Base-by-base conservation (phyloP, 805 yeast species). In the Kluyveromyces nonfermentans region DNA sequence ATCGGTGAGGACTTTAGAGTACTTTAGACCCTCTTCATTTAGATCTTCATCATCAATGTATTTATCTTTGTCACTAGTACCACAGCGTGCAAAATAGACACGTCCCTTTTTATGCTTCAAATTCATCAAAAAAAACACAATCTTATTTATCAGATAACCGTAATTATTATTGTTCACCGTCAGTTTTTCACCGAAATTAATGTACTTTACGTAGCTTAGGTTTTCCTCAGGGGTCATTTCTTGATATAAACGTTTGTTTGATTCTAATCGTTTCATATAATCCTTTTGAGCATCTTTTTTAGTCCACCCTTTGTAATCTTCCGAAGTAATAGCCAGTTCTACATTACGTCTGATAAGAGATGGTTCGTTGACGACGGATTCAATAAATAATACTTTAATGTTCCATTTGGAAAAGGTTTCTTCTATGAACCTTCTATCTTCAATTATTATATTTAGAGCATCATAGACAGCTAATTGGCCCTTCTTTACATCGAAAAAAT, bases 381-480 rank as follows among this genome's bases (percentile, higher is more conserved):
- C 99, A 46, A 93, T 87, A 62, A 89, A 93, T 43, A 93, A 63
- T 21, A 83, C 82, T 61, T 84, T 89, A 46, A 89, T 80, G 50
- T 78, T 77, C 47, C 74, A 68, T 36, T 68, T 65, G 7, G 69
- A 65, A 53, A 90, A 78, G 46, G 64, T 63, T 30, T 71, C 70
- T 21, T 74, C 74, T 33, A 90, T 64, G 25, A 73, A 74, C 7
- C 70, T 54, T 52, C 99, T 73, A 51, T 82, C 83, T 41, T 73
- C 71, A 17, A 82, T 77, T 39, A 82, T 67, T 5, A 93, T 95
- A 60, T 93, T 93, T 41, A 93, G 84, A 0, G 97, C 97, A 64
- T 93, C 99, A 63, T 85, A 93, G 18, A 93, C 85, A 5, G 95
- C 98, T 28, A 93, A 86, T 65, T 93, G 98, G 9, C 97, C 97